Evolutionary conservation across 768 basidiomycete genomes (phyloP), one percentile per base, ranked within the genome.

Genomic region (Pleurotus citrinopileatus): DNA sequence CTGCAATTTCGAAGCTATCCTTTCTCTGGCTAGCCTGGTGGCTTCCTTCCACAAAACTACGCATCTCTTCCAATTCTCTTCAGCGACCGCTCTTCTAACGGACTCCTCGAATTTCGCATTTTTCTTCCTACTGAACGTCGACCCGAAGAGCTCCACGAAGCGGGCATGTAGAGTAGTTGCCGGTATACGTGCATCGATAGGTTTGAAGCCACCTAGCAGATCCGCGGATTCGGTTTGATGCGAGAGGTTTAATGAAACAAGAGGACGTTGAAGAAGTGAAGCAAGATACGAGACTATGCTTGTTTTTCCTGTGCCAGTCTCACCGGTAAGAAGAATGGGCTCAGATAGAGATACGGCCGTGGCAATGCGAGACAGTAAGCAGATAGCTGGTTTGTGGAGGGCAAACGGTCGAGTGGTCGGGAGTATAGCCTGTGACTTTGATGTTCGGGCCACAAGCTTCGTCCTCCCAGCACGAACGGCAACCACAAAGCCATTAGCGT

Each of bases 301-400:
- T 0, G 97, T 99, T 70, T 99, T 99, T 12, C 97, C 97, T 1
- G 97, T 99, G n/a, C 97, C 97, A 2, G 97, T 99, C 73, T 99
- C 97, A 42, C 97, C 97, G 0, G 94, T 94, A 22, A 99, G 79
- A 6, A 99, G 79, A 3, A 95, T 75, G 3, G 97, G 94, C 64
- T 99, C 97, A 12, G 70, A 70, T 42, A 88, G 73, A 0, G 85
- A 76, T 42, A 94, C 75, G 0, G 88, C 82, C 19, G 83, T 84
- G 2, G 84, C 83, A 32, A 98, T 86, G 13, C 91, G 83, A 19
- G 91, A 89, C 28, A 98, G 78, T 2, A 98, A 75, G 26, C 81
- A 70, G 0, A 89, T 70, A 0, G 94, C 94, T 0, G 94, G 94
- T 52, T 83, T 82, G 62, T 98, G 96, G 70, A 98, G 73, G 0